phyloP scores from a whole-genome alignment of 176 grass and related monocot species.

The Cenchrus fungigraminus region DNA sequence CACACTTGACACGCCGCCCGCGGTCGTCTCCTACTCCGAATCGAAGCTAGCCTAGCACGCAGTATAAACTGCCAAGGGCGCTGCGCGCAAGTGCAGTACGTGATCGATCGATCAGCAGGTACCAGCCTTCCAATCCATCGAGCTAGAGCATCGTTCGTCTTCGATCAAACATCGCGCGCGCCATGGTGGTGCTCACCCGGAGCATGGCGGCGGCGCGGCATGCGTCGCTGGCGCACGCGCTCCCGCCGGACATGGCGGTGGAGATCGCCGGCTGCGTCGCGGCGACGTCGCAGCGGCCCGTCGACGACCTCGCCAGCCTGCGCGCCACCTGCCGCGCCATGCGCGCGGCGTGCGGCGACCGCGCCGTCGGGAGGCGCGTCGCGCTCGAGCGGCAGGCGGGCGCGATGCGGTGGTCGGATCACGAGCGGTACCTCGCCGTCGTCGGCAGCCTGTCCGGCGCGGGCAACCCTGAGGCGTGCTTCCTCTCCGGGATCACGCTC shows the following conservation, averaged over 20 bases:
- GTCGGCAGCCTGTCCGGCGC: not conserved
- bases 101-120: too few species aligned
- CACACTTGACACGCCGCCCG: too few species aligned
- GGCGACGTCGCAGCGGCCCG: not conserved
- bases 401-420: conserved; percentile 21
- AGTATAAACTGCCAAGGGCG: too few species aligned
- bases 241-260: conserved; percentile 3
- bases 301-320: conserved; percentile 22
- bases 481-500: not conserved
- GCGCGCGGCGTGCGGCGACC: not conserved
- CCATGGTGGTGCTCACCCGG: conserved; percentile 21
- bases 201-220: not conserved
- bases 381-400: conserved; percentile 20
- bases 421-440: not conserved
- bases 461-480: conserved; percentile 42
- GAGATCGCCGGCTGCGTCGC: conserved; percentile 7
- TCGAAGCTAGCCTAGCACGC: too few species aligned
- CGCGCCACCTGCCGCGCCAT: conserved; percentile 25
- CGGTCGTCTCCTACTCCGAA: too few species aligned
- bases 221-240: not conserved
- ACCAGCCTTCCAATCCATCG: too few species aligned
- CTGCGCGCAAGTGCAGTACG: too few species aligned
- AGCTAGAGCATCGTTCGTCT: too few species aligned
- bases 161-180: too few species aligned
- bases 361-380: not conserved